Evolutionary conservation across 805 yeast species (phyloP).

Genomic region (Candida vartiovaarae): DNA sequence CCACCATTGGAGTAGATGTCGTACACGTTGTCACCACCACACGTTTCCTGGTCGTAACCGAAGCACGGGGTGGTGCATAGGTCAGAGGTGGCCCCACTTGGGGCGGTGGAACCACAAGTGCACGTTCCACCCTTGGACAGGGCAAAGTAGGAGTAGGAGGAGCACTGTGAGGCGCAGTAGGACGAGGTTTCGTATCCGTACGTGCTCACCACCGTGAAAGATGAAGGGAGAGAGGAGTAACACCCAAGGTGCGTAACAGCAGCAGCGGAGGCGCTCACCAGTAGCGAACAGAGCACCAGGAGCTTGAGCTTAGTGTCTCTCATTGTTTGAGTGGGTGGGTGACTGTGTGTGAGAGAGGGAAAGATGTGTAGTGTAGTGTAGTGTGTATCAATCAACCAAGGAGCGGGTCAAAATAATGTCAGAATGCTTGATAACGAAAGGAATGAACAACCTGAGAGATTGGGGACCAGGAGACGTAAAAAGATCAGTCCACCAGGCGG

Average conservation of each 20-base stretch:
- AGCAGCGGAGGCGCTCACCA: not conserved
- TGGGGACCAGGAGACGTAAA: no score
- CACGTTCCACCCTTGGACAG: slow-evolving; percentile 42
- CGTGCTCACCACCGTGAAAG: slow-evolving; percentile 26
- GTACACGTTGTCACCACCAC: slow-evolving; percentile 54
- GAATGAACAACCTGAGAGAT: no score
- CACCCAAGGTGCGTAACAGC: slow-evolving; percentile 10
- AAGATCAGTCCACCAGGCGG: no score
- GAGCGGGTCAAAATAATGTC: no score
- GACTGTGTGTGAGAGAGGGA: no score
- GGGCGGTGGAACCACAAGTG: slow-evolving; percentile 48
- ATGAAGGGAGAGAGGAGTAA: slow-evolving; percentile 16
- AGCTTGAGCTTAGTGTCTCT: not conserved
- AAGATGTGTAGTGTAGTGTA: no score
- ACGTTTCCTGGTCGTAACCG: slow-evolving; percentile 51
- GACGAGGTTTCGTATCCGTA: slow-evolving; percentile 44
- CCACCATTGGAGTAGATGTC: slow-evolving; percentile 35
- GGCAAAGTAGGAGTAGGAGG: slow-evolving; percentile 35
- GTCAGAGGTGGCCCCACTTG: slow-evolving; percentile 27
- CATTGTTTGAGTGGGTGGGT: no score
- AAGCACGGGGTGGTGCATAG: slow-evolving; percentile 40
- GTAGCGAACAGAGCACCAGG: not conserved
- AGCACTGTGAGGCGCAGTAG: slow-evolving; percentile 41
- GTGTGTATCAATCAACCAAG: no score
- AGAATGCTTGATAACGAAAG: no score